A percentile compares a stretch with the other conserved stretches of the same genome.
Conservation (phyloP, 495 filamentous ascomycete genomes). For the Sabuloglossum arenarium region DNA sequence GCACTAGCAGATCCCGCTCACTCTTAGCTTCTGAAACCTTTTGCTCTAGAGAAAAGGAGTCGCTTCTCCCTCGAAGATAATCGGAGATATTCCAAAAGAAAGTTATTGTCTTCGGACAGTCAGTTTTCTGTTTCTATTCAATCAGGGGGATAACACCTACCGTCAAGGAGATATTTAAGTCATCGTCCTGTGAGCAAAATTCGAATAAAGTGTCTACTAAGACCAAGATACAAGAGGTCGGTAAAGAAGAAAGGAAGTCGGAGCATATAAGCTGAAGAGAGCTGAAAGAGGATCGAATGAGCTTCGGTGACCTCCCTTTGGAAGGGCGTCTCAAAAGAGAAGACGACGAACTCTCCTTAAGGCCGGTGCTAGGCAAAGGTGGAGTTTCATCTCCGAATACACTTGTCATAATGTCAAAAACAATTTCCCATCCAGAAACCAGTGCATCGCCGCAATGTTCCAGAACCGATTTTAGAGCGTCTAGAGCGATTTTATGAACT, state of each 20-base stretch:
- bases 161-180: constrained; percentile 88
- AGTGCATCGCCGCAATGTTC: constrained; percentile 80
- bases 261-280: constrained; percentile 85
- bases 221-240: constrained; percentile 55
- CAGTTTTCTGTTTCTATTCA: not conserved
- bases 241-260: constrained; percentile 68
- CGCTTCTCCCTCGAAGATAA: constrained; percentile 38
- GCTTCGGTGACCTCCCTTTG: constrained; percentile 41
- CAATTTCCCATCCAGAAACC: constrained; percentile 58
- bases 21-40: constrained; percentile 21
- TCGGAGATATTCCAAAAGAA: constrained; percentile 93
- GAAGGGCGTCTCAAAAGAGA: constrained; percentile 9
- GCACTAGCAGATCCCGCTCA: constrained; percentile 18
- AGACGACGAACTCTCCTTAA: not conserved
- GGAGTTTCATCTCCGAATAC: constrained; percentile 39
- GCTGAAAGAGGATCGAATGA: constrained; percentile 68
- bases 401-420: constrained; percentile 68
- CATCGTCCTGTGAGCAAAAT: constrained; percentile 71
- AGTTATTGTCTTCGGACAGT: constrained; percentile 42
- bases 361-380: constrained; percentile 8
- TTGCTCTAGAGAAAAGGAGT: constrained; percentile 22
- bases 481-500: constrained; percentile 63
- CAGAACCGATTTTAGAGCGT: constrained; percentile 59
- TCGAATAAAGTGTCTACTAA: constrained; percentile 74
- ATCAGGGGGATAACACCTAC: constrained; percentile 19